Conservation (phyloP, 352 stramenopile genomes). For the Elongisporangium prolatum region DNA sequence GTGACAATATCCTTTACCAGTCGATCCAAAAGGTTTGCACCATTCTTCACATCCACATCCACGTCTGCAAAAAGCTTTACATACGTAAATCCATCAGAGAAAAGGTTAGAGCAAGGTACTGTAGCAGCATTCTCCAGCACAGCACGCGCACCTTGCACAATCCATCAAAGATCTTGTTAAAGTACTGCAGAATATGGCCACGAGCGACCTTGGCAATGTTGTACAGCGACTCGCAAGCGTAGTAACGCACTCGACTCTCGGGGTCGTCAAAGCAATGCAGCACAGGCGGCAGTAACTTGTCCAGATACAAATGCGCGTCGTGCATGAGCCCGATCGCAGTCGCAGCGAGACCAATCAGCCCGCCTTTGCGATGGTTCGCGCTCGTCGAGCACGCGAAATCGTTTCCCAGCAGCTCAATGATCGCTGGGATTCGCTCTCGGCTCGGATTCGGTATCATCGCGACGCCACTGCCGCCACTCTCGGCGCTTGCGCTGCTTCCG, state of each 20-base stretch:
- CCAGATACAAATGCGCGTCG: conserved; percentile 88
- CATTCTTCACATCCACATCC: conserved; percentile 99
- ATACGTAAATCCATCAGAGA: not conserved
- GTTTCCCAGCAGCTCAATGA: conserved; percentile 96
- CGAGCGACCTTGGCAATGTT: conserved; percentile 99
- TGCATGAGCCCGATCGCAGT: conserved; percentile 97
- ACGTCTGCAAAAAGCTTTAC: conserved; percentile 98
- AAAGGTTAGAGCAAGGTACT: not conserved
- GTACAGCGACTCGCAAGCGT: conserved; percentile 99
- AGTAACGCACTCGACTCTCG: conserved; percentile 97
- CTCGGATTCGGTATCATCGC: conserved; percentile 35
- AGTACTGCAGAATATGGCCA: conserved; percentile 94
- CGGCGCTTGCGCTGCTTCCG: conserved; percentile 7
- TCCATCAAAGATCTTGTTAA: conserved; percentile 99
- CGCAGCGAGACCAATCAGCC: conserved; percentile 97
- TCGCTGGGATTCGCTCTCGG: conserved; percentile 85
- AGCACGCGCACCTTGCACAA: conserved; percentile 50
- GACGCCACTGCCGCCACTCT: conserved; percentile 16
- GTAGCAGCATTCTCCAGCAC: no score
- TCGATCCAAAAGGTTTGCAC: conserved; percentile 83
- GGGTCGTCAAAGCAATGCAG: conserved; percentile 99
- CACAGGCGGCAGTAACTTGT: conserved; percentile 95
- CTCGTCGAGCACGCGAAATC: conserved; percentile 98
- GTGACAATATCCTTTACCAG: conserved; percentile 99
- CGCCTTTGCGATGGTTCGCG: conserved; percentile 98